phyloP scores from a whole-genome alignment of 371 early-diverging fungal species.

The Mucor ambiguus region DNA sequence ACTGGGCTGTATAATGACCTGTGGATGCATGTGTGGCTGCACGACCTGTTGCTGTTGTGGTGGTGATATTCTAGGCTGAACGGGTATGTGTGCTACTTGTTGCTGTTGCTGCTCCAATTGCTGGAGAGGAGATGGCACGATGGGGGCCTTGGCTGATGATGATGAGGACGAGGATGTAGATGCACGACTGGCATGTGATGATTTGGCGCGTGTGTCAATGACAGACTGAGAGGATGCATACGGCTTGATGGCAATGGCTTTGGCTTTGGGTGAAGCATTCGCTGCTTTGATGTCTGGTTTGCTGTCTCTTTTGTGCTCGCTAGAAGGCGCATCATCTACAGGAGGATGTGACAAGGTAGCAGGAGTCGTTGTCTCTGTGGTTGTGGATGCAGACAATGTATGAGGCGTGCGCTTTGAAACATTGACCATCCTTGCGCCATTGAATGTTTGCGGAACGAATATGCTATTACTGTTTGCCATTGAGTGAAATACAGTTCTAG shows the following conservation, averaged over 20 bases:
- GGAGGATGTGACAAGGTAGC: neutral
- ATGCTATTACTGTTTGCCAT: constrained; percentile 6
- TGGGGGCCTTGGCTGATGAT: neutral
- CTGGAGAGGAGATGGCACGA: neutral
- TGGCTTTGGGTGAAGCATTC: neutral
- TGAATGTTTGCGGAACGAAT: constrained; percentile 17
- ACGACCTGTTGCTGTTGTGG: neutral
- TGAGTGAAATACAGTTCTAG: neutral
- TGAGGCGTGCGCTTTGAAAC: neutral
- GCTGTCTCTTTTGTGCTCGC: neutral
- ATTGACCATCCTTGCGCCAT: constrained; percentile 18
- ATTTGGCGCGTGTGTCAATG: neutral
- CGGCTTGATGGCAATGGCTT: neutral
- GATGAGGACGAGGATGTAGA: neutral
- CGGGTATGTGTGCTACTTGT: neutral
- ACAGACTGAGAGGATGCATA: neutral
- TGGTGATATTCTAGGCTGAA: neutral
- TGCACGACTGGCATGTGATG: neutral
- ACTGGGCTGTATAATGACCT: neutral
- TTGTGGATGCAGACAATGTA: neutral
- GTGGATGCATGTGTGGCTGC: neutral
- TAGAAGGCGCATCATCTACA: neutral
- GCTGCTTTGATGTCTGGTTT: neutral
- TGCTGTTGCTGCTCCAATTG: neutral
- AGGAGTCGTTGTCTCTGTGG: neutral